A percentile compares a stretch with the other conserved stretches of the same genome.
These are phyloP conservation scores for Tothia fuscella DNA, from an alignment of 2,329 filamentous ascomycete species.

Conservation along the genomic window DNA sequence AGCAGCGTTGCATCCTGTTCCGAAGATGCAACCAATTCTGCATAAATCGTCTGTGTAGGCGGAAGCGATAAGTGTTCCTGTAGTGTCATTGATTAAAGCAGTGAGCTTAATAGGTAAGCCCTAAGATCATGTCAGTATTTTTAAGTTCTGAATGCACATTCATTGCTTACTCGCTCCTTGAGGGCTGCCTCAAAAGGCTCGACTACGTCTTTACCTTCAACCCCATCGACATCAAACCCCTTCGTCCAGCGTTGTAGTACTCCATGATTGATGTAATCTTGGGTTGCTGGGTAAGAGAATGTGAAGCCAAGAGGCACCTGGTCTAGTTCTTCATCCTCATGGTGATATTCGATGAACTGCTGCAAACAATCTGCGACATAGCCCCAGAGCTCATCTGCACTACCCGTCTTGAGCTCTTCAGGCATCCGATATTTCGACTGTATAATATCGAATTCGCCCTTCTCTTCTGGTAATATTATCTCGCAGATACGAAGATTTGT, in stretches of 20 bases:
- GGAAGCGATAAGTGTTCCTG: slow-evolving; percentile 90
- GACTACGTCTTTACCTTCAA: slow-evolving; percentile 84
- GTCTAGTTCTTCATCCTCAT: slow-evolving; percentile 51
- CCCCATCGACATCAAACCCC: slow-evolving; percentile 85
- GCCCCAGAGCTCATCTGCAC: slow-evolving; percentile 80
- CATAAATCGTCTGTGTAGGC: slow-evolving; percentile 90
- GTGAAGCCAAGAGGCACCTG: slow-evolving; percentile 81
- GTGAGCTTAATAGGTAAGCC: slow-evolving; percentile 85
- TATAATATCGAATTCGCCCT: slow-evolving; percentile 89
- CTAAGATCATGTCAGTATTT: slow-evolving; percentile 30
- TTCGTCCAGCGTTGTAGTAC: slow-evolving; percentile 94
- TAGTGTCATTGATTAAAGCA: slow-evolving; percentile 95
- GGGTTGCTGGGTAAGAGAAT: slow-evolving; percentile 89
- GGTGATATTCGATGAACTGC: slow-evolving; percentile 84
- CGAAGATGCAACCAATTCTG: slow-evolving; percentile 96
- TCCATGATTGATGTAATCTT: slow-evolving; percentile 88
- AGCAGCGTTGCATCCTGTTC: slow-evolving; percentile 93
- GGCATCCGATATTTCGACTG: slow-evolving; percentile 96
- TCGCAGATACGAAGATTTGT: slow-evolving; percentile 94
- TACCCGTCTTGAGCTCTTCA: slow-evolving; percentile 80
- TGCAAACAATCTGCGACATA: slow-evolving; percentile 89
- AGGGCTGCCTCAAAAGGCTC: slow-evolving; percentile 77
- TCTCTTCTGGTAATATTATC: slow-evolving; percentile 75
- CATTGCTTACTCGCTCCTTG: slow-evolving; percentile 48
- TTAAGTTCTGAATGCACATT: background rate